phyloP scores from a whole-genome alignment of 306 rosid genomes.

The Vigna hirtella region DNA sequence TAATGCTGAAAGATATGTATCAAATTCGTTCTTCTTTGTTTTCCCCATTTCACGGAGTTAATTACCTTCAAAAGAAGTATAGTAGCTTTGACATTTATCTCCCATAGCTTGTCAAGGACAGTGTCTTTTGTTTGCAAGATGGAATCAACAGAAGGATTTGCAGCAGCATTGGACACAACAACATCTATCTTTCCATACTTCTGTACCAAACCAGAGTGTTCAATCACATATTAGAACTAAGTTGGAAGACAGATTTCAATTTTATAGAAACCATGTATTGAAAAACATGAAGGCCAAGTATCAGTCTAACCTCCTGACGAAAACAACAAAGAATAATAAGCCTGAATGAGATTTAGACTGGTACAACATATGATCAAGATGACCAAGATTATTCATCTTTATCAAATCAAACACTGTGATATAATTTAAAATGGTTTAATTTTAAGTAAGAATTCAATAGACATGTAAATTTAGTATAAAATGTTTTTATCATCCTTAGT shows the following conservation, averaged over 20 bases:
- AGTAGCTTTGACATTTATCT: slow-evolving; percentile 93
- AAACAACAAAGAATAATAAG: slow-evolving; percentile 1
- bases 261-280: neutral
- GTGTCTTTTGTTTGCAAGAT: slow-evolving; percentile 73
- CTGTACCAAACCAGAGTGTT: slow-evolving; percentile 59
- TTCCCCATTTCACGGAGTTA: slow-evolving; percentile 3
- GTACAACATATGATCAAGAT: slow-evolving; percentile 11
- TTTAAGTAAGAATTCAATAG: too few species aligned
- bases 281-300: slow-evolving; percentile 12
- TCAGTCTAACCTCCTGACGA: slow-evolving; percentile 28
- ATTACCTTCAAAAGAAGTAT: slow-evolving; percentile 86
- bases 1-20: slow-evolving; percentile 2
- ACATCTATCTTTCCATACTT: slow-evolving; percentile 89
- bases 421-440: too few species aligned
- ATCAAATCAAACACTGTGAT: neutral
- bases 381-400: neutral
- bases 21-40: slow-evolving; percentile 13
- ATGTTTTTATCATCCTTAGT: neutral
- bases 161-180: slow-evolving; percentile 94
- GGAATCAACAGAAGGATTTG: slow-evolving; percentile 78
- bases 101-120: slow-evolving; percentile 95
- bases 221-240: slow-evolving; percentile 31
- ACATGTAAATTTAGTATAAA: neutral
- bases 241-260: neutral
- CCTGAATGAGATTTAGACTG: neutral